phyloP scores from a whole-genome alignment of 768 basidiomycete genomes.

The Leccinum uliginosum region DNA sequence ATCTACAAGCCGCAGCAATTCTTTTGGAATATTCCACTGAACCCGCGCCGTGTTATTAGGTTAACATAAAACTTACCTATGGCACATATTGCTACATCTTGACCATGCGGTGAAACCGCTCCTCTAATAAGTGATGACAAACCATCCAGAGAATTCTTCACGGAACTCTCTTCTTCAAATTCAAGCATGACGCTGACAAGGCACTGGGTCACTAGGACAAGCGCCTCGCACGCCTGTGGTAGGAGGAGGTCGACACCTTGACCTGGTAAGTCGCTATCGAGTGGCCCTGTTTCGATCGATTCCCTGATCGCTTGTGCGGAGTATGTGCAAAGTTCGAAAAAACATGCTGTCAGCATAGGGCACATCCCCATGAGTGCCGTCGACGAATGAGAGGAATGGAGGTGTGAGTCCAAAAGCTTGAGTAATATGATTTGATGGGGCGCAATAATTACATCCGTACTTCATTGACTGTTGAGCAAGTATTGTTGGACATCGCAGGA shows the following conservation, averaged over 20 bases:
- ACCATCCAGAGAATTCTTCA: constrained; percentile 4
- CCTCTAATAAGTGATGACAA: constrained; percentile 43
- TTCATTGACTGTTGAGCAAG: constrained; percentile 28
- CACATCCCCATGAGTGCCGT: constrained; percentile 40
- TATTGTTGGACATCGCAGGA: not conserved
- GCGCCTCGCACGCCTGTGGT: constrained; percentile 75
- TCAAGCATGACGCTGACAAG: constrained; percentile 57
- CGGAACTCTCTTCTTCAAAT: constrained; percentile 31
- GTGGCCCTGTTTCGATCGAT: constrained; percentile 34
- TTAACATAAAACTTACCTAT: constrained; percentile 45
- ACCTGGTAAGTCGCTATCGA: constrained; percentile 9
- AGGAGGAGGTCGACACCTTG: constrained; percentile 60
- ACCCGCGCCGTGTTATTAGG: not conserved
- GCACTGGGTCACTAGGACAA: constrained; percentile 76
- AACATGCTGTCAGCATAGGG: constrained; percentile 57
- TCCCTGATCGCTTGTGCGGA: constrained; percentile 48
- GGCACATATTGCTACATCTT: constrained; percentile 49
- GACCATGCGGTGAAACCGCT: constrained; percentile 35
- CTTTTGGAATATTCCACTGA: constrained; percentile 46
- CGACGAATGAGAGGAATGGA: constrained; percentile 50
- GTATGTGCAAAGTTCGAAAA: constrained; percentile 59
- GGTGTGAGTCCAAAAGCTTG: constrained; percentile 81
- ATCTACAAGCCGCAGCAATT: constrained; percentile 70
- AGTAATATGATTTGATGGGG: constrained; percentile 86
- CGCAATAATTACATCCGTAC: constrained; percentile 67